A percentile compares a stretch with the other conserved stretches of the same genome.
Conservation (phyloP, 2,329 filamentous ascomycete genomes). For the Fonsecaea nubica region DNA sequence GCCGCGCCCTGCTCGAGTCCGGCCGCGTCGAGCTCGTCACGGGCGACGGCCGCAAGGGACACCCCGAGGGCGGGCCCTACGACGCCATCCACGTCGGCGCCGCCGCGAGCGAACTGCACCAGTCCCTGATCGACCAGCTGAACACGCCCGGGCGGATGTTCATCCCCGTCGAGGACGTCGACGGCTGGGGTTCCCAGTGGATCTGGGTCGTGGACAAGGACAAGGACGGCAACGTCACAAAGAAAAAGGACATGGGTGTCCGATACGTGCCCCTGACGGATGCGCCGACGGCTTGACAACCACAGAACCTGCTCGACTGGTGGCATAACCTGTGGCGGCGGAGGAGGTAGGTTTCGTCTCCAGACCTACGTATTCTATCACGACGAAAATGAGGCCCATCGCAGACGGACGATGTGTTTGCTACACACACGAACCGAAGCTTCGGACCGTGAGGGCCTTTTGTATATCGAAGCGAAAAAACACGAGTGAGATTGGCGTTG, state of each 20-base stretch:
- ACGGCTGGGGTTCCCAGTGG: slow-evolving; percentile 55
- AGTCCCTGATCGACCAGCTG: slow-evolving; percentile 76
- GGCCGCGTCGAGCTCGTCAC: slow-evolving; percentile 74
- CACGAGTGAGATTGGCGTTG: neutral
- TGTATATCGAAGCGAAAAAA: neutral
- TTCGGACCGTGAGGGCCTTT: neutral
- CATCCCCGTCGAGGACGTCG: slow-evolving; percentile 64
- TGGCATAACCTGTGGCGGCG: neutral
- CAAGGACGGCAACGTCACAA: slow-evolving; percentile 62
- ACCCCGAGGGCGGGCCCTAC: slow-evolving; percentile 68
- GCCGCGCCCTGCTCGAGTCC: slow-evolving; percentile 64
- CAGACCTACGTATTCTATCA: neutral
- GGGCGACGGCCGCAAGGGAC: slow-evolving; percentile 75
- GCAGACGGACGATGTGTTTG: neutral
- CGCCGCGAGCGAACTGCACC: slow-evolving; percentile 75
- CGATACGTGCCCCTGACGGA: slow-evolving; percentile 70
- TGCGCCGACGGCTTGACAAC: slow-evolving; percentile 51
- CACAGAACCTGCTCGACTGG: slow-evolving; percentile 1
- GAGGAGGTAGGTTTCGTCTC: neutral
- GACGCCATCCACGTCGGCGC: slow-evolving; percentile 97
- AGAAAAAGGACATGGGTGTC: slow-evolving; percentile 65
- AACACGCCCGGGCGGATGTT: slow-evolving; percentile 75
- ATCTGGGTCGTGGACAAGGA: slow-evolving; percentile 70
- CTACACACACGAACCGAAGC: neutral
- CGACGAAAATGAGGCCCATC: neutral